phyloP scores from a whole-genome alignment of 768 basidiomycete species.

The Lactifluus subvellereus region DNA sequence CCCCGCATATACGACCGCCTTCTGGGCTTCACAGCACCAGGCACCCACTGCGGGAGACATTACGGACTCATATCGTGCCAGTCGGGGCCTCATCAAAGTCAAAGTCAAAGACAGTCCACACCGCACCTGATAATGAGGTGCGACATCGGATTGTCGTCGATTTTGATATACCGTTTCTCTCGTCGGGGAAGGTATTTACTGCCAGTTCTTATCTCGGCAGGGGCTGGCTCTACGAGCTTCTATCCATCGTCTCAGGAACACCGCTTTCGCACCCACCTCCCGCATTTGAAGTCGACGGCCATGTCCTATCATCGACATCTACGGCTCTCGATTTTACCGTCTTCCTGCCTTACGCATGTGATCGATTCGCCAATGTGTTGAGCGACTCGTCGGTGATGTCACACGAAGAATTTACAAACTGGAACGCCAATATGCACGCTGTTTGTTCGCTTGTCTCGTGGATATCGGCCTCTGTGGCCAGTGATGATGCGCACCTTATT shows the following conservation, averaged over 20 bases:
- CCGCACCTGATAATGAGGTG: conserved; percentile 11
- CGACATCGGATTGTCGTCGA: conserved; percentile 38
- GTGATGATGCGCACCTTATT: conserved; percentile 8
- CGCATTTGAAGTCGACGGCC: conserved; percentile 34
- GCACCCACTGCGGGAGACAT: neutral
- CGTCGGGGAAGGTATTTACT: conserved; percentile 47
- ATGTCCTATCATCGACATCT: conserved; percentile 42
- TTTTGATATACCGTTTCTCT: conserved; percentile 46
- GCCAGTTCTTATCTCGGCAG: conserved; percentile 50
- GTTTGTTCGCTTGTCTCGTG: conserved; percentile 25
- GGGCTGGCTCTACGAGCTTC: conserved; percentile 55
- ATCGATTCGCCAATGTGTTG: conserved; percentile 33
- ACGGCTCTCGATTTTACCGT: conserved; percentile 37
- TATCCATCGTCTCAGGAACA: conserved; percentile 34
- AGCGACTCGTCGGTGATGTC: conserved; percentile 42
- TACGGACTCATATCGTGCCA: neutral
- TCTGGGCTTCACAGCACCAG: neutral
- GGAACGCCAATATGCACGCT: conserved; percentile 37
- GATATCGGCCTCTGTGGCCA: conserved; percentile 1
- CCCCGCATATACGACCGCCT: neutral
- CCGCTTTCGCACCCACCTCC: conserved; percentile 30
- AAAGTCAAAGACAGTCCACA: neutral
- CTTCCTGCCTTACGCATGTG: conserved; percentile 22
- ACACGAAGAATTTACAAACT: conserved; percentile 34
- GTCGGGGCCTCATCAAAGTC: conserved; percentile 2